Conservation (phyloP, 2,329 filamentous ascomycete species). For the Monilinia fructigena region DNA sequence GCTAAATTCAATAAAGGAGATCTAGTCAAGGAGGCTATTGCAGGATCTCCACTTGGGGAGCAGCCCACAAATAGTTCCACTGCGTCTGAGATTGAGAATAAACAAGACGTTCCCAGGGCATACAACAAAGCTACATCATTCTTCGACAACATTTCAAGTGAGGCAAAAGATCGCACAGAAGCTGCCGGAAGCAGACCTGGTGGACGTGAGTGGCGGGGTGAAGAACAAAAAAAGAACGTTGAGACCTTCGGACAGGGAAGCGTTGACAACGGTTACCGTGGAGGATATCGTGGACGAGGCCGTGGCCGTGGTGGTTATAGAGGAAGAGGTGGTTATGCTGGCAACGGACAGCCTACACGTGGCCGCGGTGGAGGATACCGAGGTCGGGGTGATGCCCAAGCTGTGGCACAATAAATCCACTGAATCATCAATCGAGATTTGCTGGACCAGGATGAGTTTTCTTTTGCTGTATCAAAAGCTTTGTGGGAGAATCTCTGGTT, state of each 20-base stretch:
- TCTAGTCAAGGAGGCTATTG: constrained; percentile 81
- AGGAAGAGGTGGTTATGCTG: constrained; percentile 33
- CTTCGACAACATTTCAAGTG: constrained; percentile 97
- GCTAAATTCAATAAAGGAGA: constrained; percentile 88
- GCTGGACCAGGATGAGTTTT: constrained; percentile 29
- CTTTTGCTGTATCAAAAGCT: constrained; percentile 36
- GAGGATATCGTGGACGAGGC: constrained; percentile 76
- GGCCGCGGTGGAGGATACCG: constrained; percentile 37
- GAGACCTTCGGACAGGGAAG: constrained; percentile 98
- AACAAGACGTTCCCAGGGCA: constrained; percentile 47
- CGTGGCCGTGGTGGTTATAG: constrained; percentile 49
- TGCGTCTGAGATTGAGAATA: constrained; percentile 36
- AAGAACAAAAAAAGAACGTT: constrained; percentile 93
- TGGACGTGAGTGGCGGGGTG: constrained; percentile 83
- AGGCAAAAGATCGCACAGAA: constrained; percentile 83
- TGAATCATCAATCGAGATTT: constrained; percentile 10
- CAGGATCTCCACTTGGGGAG: constrained; percentile 66
- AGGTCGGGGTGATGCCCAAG: constrained; percentile 35
- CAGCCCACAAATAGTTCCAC: constrained; percentile 45
- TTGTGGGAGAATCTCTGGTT: constrained; percentile 31
- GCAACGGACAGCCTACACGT: constrained; percentile 31
- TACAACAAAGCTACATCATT: constrained; percentile 92
- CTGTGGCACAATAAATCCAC: constrained; percentile 30
- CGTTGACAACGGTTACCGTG: constrained; percentile 74
- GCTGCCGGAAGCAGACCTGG: constrained; percentile 65